phyloP scores from a whole-genome alignment of 495 filamentous ascomycete species.

The Aspergillus biplanus region DNA sequence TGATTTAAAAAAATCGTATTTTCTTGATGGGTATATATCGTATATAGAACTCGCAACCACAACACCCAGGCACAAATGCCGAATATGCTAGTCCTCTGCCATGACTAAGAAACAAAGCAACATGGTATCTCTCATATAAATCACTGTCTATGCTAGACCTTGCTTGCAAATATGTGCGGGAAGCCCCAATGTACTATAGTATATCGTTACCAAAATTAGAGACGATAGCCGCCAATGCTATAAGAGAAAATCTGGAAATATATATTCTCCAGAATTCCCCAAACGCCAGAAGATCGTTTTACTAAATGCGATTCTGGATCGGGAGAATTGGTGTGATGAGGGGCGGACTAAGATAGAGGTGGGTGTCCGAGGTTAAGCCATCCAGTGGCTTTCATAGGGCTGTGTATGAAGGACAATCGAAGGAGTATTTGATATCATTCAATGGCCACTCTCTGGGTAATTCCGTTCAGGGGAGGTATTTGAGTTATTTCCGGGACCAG shows the following conservation, averaged over 20 bases:
- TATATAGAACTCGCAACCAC: slow-evolving; percentile 9
- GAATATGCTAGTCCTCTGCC: slow-evolving; percentile 14
- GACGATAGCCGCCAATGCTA: slow-evolving; percentile 8
- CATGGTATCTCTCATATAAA: slow-evolving; percentile 27
- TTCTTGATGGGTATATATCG: slow-evolving; percentile 17
- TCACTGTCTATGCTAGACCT: slow-evolving; percentile 22
- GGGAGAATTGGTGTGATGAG: not conserved
- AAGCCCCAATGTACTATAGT: slow-evolving; percentile 10
- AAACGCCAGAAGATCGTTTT: not conserved
- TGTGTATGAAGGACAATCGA: not conserved
- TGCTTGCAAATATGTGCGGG: slow-evolving; percentile 15
- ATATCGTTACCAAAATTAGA: slow-evolving; percentile 1
- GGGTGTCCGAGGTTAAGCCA: not conserved
- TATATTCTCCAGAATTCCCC: not conserved
- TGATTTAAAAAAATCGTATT: not conserved
- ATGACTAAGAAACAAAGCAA: slow-evolving; percentile 15
- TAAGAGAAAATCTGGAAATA: slow-evolving; percentile 1
- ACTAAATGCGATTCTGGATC: not conserved
- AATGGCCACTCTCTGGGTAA: slow-evolving; percentile 17
- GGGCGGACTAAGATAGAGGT: not conserved
- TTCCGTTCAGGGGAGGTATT: slow-evolving; percentile 27
- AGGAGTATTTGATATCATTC: not conserved
- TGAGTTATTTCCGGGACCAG: slow-evolving; percentile 25
- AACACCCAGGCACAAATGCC: slow-evolving; percentile 16
- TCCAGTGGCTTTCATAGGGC: not conserved